Base-by-base conservation (phyloP, 805 yeast genomes). In the Candida nemodendra region DNA sequence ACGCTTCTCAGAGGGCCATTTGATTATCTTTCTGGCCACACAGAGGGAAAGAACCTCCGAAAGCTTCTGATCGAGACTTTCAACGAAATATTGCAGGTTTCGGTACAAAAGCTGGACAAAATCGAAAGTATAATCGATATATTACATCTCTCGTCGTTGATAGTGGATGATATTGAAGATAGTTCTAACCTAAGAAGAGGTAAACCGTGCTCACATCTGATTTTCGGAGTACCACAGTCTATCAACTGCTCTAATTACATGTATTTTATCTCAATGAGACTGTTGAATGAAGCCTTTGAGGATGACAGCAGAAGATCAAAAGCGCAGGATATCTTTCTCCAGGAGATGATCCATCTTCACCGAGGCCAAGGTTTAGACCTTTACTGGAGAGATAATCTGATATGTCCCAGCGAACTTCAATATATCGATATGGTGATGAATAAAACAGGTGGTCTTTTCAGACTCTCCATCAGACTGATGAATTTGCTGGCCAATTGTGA, bases 91-190 rank as follows among this genome's bases (percentile, higher is more conserved):
- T 65, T 79, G 27, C 36, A 64, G 12, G 67, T 80, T 1, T 71
- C 76, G 0, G 48, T 44, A 2, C 54, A 47, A 1, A 56, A 62
- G 18, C 51, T 81, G 8, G 48, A 39, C 0, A 55, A 57, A 25
- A 65, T 84, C 9, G 65, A 72, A 22, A 54, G 61, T 9, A 63
- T 79, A 18, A 69, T 83, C n/a, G 78, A 75, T 43, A 71, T 73
- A 29, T 60, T 84, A 19, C 93, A 84, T 57, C 71, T 76, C 4
- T 76, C 89, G 0, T 79, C 88, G 9, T 58, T 84, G 40, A 61
- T 84, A 36, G 77, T 90, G 27, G 98, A 90, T 59, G 98, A 90
- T 53, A 84, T 90, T 18, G 98, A 90, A 56, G 98, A 90, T 57
- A 68, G 62, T 27, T 83, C 95, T 0, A 63, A 61, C 15, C 64